These are phyloP conservation scores for Parietaria judaica DNA, from an alignment of 306 rosid species.

Conservation along the genomic window DNA sequence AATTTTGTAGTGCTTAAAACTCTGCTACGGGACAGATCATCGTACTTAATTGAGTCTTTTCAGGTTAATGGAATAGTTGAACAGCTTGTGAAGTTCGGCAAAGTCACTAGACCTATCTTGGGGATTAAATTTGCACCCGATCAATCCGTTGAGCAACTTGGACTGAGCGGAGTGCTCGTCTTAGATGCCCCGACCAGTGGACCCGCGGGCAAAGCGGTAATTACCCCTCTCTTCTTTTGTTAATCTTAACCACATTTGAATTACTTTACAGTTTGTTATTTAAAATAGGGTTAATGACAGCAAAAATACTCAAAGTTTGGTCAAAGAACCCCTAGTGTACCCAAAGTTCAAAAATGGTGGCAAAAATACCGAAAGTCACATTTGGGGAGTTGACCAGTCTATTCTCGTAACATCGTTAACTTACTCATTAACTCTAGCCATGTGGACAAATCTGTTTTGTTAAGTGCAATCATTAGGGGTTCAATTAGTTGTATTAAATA, in stretches of 20 bases:
- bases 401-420: too few relatives aligned
- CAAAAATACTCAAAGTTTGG: too few relatives aligned
- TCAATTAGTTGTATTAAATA: too few relatives aligned
- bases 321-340: too few relatives aligned
- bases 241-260: neutral
- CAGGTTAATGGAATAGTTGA: slow-evolving; percentile 96
- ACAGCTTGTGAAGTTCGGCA: slow-evolving; percentile 85
- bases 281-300: too few relatives aligned
- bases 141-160: slow-evolving; percentile 95
- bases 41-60: slow-evolving; percentile 11
- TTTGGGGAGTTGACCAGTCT: too few relatives aligned
- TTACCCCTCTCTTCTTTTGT: neutral
- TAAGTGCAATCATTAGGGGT: too few relatives aligned
- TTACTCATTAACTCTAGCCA: too few relatives aligned
- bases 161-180: slow-evolving; percentile 94
- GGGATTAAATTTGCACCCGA: slow-evolving; percentile 99
- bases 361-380: too few relatives aligned
- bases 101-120: slow-evolving; percentile 95
- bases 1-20: slow-evolving; percentile 1
- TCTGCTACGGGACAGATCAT: slow-evolving; percentile 9
- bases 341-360: too few relatives aligned
- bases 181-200: slow-evolving; percentile 87
- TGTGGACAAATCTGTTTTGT: too few relatives aligned
- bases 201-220: slow-evolving; percentile 98
- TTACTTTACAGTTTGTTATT: neutral